Evolutionary conservation across 2,329 filamentous ascomycete species (phyloP).

Genomic region (Neospermospora avenae): DNA sequence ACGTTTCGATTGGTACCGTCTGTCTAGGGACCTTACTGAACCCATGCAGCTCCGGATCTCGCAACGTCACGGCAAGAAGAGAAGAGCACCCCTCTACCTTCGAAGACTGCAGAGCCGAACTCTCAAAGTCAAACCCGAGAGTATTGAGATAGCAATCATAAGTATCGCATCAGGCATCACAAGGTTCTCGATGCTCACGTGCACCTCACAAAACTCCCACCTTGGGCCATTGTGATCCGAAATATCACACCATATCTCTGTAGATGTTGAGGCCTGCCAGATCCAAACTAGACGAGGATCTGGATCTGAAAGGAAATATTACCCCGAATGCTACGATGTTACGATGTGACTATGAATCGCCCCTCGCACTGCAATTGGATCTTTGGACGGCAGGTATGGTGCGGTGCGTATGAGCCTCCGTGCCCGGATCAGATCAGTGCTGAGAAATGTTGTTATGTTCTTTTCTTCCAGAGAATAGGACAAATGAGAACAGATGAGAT

Average conservation of each 20-base stretch:
- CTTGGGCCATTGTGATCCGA: neutral
- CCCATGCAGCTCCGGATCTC: conserved; percentile 4
- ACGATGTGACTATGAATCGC: neutral
- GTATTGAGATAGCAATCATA: neutral
- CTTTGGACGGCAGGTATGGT: neutral
- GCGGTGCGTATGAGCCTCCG: conserved; percentile 1
- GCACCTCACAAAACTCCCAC: neutral
- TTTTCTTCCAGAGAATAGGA: neutral
- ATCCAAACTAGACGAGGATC: neutral
- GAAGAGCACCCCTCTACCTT: neutral
- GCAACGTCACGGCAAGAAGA: neutral
- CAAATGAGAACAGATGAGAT: neutral
- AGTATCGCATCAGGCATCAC: no score
- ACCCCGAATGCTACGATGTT: neutral
- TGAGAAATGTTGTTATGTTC: neutral
- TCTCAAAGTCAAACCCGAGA: neutral
- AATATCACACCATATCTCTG: neutral
- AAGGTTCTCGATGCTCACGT: neutral
- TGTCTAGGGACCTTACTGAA: neutral
- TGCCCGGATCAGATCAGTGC: conserved; percentile 1
- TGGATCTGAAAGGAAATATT: neutral
- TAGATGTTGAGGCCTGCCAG: neutral
- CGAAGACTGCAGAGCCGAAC: neutral
- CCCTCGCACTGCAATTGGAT: neutral
- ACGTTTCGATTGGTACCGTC: conserved; percentile 5